Base-by-base conservation (phyloP, 2,329 filamentous ascomycete genomes). In the Phyllosticta citrichinensis region DNA sequence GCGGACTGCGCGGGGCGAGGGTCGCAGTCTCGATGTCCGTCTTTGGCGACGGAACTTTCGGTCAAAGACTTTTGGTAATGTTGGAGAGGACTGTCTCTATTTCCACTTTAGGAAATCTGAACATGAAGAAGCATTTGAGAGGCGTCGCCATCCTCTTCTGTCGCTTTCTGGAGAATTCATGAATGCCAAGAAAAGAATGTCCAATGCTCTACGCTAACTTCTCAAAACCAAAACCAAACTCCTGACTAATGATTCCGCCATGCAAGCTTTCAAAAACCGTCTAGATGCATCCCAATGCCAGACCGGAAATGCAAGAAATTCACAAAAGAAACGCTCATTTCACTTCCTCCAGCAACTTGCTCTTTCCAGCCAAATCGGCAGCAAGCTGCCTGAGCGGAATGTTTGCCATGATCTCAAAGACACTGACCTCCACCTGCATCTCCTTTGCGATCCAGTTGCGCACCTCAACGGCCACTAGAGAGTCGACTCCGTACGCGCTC, bases 381-480 rank as follows among this genome's bases (percentile, higher is more conserved):
- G 55, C 55, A 20, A 57, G 22, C 35, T 30, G 12, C 55, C 27
- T 56, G 2, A 56, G 33, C n/a, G 55, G 55, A 19, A 56, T 35
- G 40, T 56, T 56, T 11, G 55, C 55, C 30, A 52, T 40, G 14
- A 68, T 57, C 22, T 66, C 64, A 4, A 68, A 58, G 0, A 67
- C 63, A 1, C 64, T 63, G 2, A 68, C 59, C 24, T 65, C 62
- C 6, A 64, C 56, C 10, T 58, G 12, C 5, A 67, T 24, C n/a
- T 65, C 54, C 33, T 64, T 65, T 1, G 62, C 6, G 30, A 67
- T 64, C 66, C 66, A 68, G 52, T 65, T 68, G 1, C 67, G 60
- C 52, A 69, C 56, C 58, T 69, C 67, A 5, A 69, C 64, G 11
- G 68, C 65, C 1, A 69, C 64, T 2, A 69, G 56, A 1, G 64